Percentiles rank a stretch among this genome's conserved stretches.
Conservation (phyloP, 208 protist genomes). For the Strigomonas culicis region DNA sequence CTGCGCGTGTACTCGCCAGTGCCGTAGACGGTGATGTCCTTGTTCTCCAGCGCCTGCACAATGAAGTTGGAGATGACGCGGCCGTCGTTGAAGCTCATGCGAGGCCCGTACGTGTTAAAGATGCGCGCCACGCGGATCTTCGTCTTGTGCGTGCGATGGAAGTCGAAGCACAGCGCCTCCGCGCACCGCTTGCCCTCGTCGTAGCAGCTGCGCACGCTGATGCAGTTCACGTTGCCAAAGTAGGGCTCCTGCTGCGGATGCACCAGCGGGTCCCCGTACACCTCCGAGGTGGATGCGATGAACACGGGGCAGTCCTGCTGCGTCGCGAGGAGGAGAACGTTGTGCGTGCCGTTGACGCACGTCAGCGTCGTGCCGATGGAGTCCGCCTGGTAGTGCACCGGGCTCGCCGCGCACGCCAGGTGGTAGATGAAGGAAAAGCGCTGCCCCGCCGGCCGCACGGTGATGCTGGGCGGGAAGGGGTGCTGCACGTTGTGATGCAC, state of each 20-base stretch:
- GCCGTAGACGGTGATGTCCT: slow-evolving; percentile 92
- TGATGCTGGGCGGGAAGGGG: slow-evolving; percentile 25
- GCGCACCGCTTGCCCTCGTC: slow-evolving; percentile 96
- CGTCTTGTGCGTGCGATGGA: slow-evolving; percentile 53
- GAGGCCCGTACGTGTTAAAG: slow-evolving; percentile 97
- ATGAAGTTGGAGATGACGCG: slow-evolving; percentile 96
- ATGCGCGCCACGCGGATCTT: slow-evolving; percentile 91
- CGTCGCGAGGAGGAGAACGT: slow-evolving; percentile 90
- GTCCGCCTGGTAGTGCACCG: slow-evolving; percentile 89
- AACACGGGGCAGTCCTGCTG: slow-evolving; percentile 72
- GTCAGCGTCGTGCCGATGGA: slow-evolving; percentile 94
- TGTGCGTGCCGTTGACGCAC: slow-evolving; percentile 88
- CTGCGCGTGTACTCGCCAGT: slow-evolving; percentile 87
- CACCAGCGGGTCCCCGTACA: slow-evolving; percentile 92
- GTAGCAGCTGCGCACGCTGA: slow-evolving; percentile 91
- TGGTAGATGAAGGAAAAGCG: slow-evolving; percentile 91
- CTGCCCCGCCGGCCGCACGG: not conserved
- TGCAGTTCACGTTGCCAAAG: slow-evolving; percentile 91
- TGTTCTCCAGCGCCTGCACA: slow-evolving; percentile 71
- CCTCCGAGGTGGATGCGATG: slow-evolving; percentile 89
- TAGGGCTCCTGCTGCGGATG: slow-evolving; percentile 92
- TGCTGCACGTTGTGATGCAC: slow-evolving; percentile 83
- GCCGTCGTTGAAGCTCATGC: slow-evolving; percentile 94
- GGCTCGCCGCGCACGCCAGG: slow-evolving; percentile 93
- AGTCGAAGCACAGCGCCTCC: slow-evolving; percentile 92